These are phyloP conservation scores for Stropharia rugosoannulata DNA, from an alignment of 768 basidiomycete genomes.

Conservation along the genomic window DNA sequence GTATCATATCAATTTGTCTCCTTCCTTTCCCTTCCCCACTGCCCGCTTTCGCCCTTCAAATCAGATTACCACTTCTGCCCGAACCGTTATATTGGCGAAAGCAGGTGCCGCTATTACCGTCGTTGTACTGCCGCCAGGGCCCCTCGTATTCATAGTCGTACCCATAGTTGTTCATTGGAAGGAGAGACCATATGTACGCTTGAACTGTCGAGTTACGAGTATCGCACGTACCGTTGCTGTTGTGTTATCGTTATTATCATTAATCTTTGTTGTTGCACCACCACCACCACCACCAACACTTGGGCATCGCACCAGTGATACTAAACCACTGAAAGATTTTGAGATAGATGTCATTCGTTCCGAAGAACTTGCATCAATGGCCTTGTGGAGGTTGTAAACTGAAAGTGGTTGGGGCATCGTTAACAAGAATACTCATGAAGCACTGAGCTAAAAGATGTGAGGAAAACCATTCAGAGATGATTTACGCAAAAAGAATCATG, in stretches of 20 bases:
- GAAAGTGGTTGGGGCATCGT: too few species aligned
- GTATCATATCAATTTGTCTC: slow-evolving; percentile 17
- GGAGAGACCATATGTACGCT: slow-evolving; percentile 2
- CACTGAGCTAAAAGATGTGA: too few species aligned
- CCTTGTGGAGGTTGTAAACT: too few species aligned
- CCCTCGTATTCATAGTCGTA: slow-evolving; percentile 1
- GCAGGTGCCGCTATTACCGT: background rate
- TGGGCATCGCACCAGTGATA: too few species aligned
- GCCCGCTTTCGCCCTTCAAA: background rate
- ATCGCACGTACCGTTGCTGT: background rate
- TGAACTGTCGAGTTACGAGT: background rate
- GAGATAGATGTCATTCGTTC: too few species aligned
- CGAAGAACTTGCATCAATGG: too few species aligned
- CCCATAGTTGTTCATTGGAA: background rate
- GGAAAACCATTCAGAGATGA: too few species aligned
- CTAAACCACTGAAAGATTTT: too few species aligned
- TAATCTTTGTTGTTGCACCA: background rate
- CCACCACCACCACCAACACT: background rate
- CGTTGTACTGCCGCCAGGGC: background rate
- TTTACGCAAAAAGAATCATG: too few species aligned
- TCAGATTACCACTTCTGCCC: background rate
- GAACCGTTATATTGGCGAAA: background rate
- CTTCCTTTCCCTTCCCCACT: slow-evolving; percentile 6
- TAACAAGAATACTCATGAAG: too few species aligned
- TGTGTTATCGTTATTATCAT: slow-evolving; percentile 4